Evolutionary conservation across 2,329 filamentous ascomycete genomes (phyloP), one percentile per base, ranked within the genome.

Genomic region (Sarocladium kiliense): DNA sequence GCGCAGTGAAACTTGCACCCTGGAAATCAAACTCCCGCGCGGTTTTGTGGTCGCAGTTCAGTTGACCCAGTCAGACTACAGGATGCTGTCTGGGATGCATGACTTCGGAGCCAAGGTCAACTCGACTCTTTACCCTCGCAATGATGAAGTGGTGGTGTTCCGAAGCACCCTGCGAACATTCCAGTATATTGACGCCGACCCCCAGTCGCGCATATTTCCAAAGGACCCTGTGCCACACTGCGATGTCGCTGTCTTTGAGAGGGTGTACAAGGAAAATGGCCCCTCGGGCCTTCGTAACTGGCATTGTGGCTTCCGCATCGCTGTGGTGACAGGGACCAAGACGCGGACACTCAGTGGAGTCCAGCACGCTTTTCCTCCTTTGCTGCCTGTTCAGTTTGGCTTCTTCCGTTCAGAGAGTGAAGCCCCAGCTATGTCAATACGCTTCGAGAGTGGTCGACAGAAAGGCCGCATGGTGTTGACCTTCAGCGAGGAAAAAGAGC

Each of bases 91-190:
- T 83, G 88, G 84, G 62, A 90, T 95, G 69, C 90, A 91, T 60
- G 90, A 96, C 57, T 93, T 95, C 66, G 89, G 88, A 25, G 81
- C 80, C 60, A 90, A 88, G 63, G 83, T 93, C 2, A 87, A 91
- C 64, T 78, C 79, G 25, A 88, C 84, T 53, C 76, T 96, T 41
- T 83, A 84, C 34, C 83, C 85, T 6, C 80, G 84, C 39, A 76
- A 78, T 27, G 87, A 89, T 54, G 92, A 97, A 70, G 76, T 76
- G 2, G 70, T 87, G 55, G 77, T 88, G 2, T 91, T 89, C 66
- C 83, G 86, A 62, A 79, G 82, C 7, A 85, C 81, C 1, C 73
- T 96, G 9, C 82, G 83, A 44, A 81, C 86, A 25, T 90, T 95
- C 60, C 89, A 93, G 63, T 94, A 93, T 66, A 86, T 91, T 64